Percentiles rank a stretch among this genome's conserved stretches.
phyloP scores from a whole-genome alignment of 176 grass and related monocot genomes.

The Thalia dealbata region DNA sequence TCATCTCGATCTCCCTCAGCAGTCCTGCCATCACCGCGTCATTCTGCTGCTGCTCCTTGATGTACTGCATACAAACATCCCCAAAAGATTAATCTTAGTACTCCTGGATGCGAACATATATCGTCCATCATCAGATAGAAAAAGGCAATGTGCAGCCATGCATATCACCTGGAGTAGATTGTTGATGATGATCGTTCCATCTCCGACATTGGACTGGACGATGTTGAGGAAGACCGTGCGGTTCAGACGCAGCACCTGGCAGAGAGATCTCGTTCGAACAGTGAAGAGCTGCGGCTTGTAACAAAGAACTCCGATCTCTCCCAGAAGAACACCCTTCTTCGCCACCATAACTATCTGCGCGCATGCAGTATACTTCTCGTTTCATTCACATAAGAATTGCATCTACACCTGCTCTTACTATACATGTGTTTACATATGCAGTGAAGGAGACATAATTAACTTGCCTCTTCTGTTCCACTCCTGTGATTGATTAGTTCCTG shows the following conservation, averaged over 20 bases:
- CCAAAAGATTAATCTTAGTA: too few relatives aligned
- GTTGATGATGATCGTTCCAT: conserved; percentile 90
- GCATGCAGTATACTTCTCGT: neutral
- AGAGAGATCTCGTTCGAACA: conserved; percentile 82
- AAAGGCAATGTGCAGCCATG: too few relatives aligned
- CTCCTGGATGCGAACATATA: too few relatives aligned
- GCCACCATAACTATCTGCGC: conserved; percentile 40
- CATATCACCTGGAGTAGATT: conserved; percentile 86
- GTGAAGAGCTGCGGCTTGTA: conserved; percentile 90
- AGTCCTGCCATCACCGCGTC: conserved; percentile 44
- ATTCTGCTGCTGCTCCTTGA: conserved; percentile 43
- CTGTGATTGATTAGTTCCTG: conserved; percentile 61
- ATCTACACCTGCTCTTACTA: neutral
- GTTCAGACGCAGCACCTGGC: conserved; percentile 78
- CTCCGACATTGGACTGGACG: conserved; percentile 84
- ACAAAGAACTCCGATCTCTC: conserved; percentile 92
- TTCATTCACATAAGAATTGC: too few relatives aligned
- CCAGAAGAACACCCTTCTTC: conserved; percentile 68
- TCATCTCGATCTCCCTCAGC: conserved; percentile 76
- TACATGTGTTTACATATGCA: neutral
- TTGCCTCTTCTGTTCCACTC: conserved; percentile 54
- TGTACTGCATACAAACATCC: conserved; percentile 46
- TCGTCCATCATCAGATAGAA: too few relatives aligned
- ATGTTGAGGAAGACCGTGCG: conserved; percentile 68
- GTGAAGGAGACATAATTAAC: neutral